Base-by-base conservation (phyloP, 2,329 filamentous ascomycete genomes). In the Elsinoe necatrix region DNA sequence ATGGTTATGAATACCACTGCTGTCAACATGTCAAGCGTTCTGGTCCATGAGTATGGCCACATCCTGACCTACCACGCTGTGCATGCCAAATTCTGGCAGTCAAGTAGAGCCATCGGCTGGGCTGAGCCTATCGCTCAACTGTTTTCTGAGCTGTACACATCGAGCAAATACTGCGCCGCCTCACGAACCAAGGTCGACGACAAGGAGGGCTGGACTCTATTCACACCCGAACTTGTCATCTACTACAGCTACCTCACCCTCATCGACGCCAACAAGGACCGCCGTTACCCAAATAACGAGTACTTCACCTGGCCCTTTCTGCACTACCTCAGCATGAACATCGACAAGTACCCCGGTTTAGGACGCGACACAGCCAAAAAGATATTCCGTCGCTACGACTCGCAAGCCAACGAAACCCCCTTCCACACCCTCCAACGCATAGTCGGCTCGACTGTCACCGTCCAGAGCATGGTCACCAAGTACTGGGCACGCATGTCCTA, bases 401-500 rank as follows among this genome's bases (percentile, higher is more conserved):
- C 64, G 20, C 65, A 69, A 48, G 77, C 74, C 64, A 74, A 78
- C 61, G 76, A 79, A 62, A 78, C 76, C 0, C 77, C 76, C 1
- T 68, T 79, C 21, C 76, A 79, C 56, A 68, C 71, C 1, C 67
- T 79, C 2, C 67, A 71, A 20, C 70, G 74, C 18, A 64, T 78
- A 0, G 14, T 52, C 29, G 48, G 48, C 4, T 9, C n/a, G 16
- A 4, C 63, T 62, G 27, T 25, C 34, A 66, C 63, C 16, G 66
- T 70, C n/a, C 71, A 73, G 20, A 69, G 66, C 9, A 67, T 79
- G 9, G 71, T 79, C 7, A 75, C 70, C 1, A 66, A 69, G n/a
- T 79, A 79, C 66, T 79, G 76, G 76, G 77, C 77, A 1, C 72
- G 72, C 58, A 79, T 79, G 77, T 76, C 77, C 3, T 77, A 74